Conservation (phyloP, 805 yeast genomes). For the Suhomyces kilbournensis region DNA sequence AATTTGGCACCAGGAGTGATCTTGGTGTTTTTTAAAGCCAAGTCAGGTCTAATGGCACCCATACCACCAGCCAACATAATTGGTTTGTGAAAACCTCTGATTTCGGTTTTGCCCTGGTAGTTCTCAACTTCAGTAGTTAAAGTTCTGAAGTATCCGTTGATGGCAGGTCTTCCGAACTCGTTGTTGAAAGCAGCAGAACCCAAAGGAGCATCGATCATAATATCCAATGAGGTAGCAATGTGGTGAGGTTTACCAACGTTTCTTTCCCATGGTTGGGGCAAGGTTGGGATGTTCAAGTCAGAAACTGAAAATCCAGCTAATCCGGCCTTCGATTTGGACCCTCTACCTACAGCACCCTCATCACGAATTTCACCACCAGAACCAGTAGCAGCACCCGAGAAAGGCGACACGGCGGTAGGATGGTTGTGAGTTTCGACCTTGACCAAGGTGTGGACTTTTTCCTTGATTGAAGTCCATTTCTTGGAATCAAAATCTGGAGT, state of each 20-base stretch:
- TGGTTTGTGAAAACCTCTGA: conserved; percentile 97
- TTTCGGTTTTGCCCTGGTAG: conserved; percentile 59
- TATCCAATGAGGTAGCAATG: conserved; percentile 88
- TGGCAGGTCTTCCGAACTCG: conserved; percentile 98
- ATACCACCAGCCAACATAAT: conserved; percentile 99
- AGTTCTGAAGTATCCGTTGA: conserved; percentile 94
- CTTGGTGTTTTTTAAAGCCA: conserved; percentile 81
- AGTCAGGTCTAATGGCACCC: conserved; percentile 92
- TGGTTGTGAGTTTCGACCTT: conserved; percentile 99
- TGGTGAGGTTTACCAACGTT: conserved; percentile 88
- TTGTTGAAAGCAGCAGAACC: conserved; percentile 98
- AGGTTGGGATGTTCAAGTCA: conserved; percentile 81
- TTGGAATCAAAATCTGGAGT: conserved; percentile 74
- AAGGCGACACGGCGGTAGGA: conserved; percentile 99
- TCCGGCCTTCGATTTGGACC: conserved; percentile 96
- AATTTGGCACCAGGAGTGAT: conserved; percentile 90
- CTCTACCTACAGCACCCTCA: conserved; percentile 99
- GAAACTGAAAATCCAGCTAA: conserved; percentile 89
- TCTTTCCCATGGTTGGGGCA: conserved; percentile 93
- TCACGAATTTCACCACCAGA: conserved; percentile 99
- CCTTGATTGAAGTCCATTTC: conserved; percentile 71
- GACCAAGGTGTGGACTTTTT: conserved; percentile 81
- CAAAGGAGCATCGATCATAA: conserved; percentile 95
- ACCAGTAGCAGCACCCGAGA: conserved; percentile 99
- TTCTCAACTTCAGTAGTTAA: conserved; percentile 75